Evolutionary conservation across 768 basidiomycete species (phyloP).

Genomic region (Boletus rubescentipes): DNA sequence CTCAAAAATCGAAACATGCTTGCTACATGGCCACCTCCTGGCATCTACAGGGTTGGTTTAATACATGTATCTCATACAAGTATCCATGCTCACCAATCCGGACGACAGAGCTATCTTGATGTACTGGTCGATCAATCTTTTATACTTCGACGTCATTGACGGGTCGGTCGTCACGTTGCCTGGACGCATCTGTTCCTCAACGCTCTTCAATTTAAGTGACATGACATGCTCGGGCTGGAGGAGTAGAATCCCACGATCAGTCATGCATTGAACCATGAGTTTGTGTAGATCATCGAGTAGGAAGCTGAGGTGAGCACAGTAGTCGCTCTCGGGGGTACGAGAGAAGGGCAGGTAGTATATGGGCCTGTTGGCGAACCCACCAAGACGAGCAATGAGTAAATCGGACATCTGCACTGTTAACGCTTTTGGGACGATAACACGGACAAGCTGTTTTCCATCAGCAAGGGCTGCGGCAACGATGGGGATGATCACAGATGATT

Average conservation of each 20-base stretch:
- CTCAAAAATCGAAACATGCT: no score
- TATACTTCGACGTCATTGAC: no score
- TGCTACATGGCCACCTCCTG: no score
- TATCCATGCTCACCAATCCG: background rate
- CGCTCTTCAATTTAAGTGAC: conserved; percentile 44
- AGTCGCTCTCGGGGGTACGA: conserved; percentile 4
- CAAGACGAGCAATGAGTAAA: conserved; percentile 38
- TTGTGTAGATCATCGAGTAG: conserved; percentile 22
- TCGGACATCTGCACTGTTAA: conserved; percentile 45
- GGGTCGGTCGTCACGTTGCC: background rate
- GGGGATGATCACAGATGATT: no score
- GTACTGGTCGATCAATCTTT: no score
- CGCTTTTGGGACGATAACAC: conserved; percentile 32
- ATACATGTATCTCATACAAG: background rate
- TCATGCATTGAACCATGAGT: conserved; percentile 38
- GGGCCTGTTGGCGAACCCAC: conserved; percentile 42
- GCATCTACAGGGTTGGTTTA: no score
- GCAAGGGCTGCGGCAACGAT: no score
- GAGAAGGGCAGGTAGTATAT: conserved; percentile 41
- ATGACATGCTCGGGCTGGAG: conserved; percentile 48
- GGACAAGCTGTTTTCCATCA: no score
- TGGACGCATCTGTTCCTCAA: conserved; percentile 30
- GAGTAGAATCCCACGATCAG: conserved; percentile 7
- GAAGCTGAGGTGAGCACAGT: background rate
- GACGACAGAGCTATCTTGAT: background rate